phyloP scores from a whole-genome alignment of 2,329 filamentous ascomycete species.

The Arthrobotrys sphaeroides region DNA sequence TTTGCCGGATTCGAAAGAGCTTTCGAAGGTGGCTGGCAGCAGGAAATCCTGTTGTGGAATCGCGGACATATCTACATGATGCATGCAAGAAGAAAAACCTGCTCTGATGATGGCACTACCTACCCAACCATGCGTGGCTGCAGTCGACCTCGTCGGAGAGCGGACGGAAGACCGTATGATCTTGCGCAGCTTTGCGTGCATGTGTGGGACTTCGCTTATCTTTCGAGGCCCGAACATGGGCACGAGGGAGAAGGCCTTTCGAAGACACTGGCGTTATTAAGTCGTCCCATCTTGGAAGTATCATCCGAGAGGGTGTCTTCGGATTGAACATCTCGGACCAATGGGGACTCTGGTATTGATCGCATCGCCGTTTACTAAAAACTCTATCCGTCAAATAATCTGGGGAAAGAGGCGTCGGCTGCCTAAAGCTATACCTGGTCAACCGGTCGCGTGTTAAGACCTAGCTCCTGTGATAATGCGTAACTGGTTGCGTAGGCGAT shows the following conservation, averaged over 20 bases:
- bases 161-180: constrained; percentile 43
- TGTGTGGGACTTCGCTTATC: constrained; percentile 52
- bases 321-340: constrained; percentile 6
- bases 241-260: constrained; percentile 1
- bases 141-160: not conserved
- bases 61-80: not conserved
- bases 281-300: constrained; percentile 34
- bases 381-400: constrained; percentile 50
- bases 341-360: constrained; percentile 21
- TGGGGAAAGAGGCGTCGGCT: constrained; percentile 52
- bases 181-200: constrained; percentile 47
- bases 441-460: constrained; percentile 44
- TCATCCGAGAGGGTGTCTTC: constrained; percentile 35
- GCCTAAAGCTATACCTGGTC: constrained; percentile 48
- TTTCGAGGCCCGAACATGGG: constrained; percentile 27
- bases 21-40: constrained; percentile 19
- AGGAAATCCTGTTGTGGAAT: not conserved
- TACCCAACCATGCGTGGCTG: constrained; percentile 26
- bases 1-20: not conserved
- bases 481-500: not conserved
- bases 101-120: constrained; percentile 31
- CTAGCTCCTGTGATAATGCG: not conserved
- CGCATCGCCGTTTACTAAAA: constrained; percentile 46
- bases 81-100: constrained; percentile 21
- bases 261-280: not conserved